phyloP scores from a whole-genome alignment of 163 green algal genomes.

The Chlorella variabilis region DNA sequence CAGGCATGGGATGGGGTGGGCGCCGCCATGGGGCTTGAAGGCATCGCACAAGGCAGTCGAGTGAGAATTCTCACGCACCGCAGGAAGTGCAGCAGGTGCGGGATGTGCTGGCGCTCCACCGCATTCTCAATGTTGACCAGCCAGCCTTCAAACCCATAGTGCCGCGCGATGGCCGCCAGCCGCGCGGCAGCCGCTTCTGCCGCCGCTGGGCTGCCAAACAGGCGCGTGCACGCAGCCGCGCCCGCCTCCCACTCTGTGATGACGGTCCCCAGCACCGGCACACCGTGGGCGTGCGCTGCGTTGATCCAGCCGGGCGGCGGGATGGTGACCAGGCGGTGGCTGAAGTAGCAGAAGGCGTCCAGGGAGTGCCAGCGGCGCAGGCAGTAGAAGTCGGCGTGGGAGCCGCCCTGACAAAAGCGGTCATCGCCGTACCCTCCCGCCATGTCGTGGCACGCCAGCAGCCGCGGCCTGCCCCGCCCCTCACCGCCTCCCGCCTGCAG shows the following conservation, averaged over 20 bases:
- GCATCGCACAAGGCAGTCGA: too few relatives aligned
- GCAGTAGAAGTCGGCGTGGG: constrained; percentile 45
- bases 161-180: constrained; percentile 57
- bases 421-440: constrained; percentile 60
- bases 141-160: constrained; percentile 73
- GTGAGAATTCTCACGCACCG: constrained; percentile 26
- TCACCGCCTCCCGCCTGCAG: background rate
- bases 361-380: constrained; percentile 77
- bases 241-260: constrained; percentile 80
- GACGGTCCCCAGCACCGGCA: constrained; percentile 72
- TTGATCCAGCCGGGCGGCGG: constrained; percentile 68
- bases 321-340: constrained; percentile 81
- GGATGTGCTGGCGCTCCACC: constrained; percentile 32
- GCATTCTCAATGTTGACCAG: constrained; percentile 69
- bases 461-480: too few relatives aligned
- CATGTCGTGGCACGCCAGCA: constrained; percentile 69
- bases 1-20: background rate
- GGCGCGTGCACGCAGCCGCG: constrained; percentile 47
- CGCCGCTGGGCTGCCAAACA: constrained; percentile 49
- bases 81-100: constrained; percentile 59
- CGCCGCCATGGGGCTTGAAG: too few relatives aligned
- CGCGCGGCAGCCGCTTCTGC: constrained; percentile 46
- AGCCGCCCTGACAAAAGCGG: constrained; percentile 35
- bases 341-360: constrained; percentile 92
- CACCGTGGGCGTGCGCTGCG: constrained; percentile 59